Evolutionary conservation across 148 eudicot species (phyloP), one percentile per base, ranked within the genome.

Genomic region (Oxyria digyna): DNA sequence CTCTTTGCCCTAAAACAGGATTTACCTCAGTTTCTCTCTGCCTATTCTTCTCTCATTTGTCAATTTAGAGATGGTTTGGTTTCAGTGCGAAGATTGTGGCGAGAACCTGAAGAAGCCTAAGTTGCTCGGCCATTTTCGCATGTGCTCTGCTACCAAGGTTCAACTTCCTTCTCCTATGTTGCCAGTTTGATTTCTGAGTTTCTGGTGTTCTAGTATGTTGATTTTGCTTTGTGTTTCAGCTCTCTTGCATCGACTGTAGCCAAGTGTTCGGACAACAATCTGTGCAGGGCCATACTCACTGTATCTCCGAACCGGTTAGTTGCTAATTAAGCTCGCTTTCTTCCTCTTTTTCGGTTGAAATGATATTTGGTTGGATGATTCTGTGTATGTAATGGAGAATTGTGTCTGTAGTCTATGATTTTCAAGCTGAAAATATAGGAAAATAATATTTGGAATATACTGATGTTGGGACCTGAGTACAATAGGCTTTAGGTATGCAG

Each of bases 61-160:
- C 23, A 2, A n/a, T 0, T 21, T 10, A 59, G 10, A 59, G 38
- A 91, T 91, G 97, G 97, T 91, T 67, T 91, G 97, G 97, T 91
- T 91, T 79, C 97, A 91, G 74, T 91, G 97, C 72, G 97, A 91
- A 62, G 87, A 76, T 33, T 91, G 97, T 27, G 97, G 97, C 11
- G 97, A 91, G 74, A 82, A 89, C 42, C 78, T 91, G 26, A 91
- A 92, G 83, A 92, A 92, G 71, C 97, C 97, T 15, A 92, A 89
- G 81, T 85, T 92, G 10, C 76, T 85, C n/a, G 79, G 73, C 62
- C 97, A 92, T 64, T 92, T 92, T 77, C 85, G 96, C 23, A 67
- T 45, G 12, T 92, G 97, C 73, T 54, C 73, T 41, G 73, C 73
- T 27, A 37, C 49, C 32, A 70, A 70, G 73, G 73, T 70, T 12